Evolutionary conservation across 768 basidiomycete genomes (phyloP), one percentile per base, ranked within the genome.

Genomic region (Suillus subaureus): DNA sequence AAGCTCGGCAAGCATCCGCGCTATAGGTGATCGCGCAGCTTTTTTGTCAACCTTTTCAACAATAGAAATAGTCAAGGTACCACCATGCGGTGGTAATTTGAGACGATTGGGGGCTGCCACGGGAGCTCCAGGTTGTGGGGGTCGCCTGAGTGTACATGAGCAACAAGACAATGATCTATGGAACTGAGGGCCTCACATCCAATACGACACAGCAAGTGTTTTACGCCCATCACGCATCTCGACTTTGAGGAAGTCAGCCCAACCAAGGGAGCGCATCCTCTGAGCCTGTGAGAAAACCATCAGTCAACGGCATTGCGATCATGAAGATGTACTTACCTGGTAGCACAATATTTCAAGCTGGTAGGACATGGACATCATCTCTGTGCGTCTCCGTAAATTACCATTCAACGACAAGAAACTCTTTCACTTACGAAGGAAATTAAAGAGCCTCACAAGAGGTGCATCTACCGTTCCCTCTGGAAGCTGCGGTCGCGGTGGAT

Each of bases 341-440:
- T 89, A 91, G 84, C 88, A 89, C 57, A 98, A 76, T 67, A 95
- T 91, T 76, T 96, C 96, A 18, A 98, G 83, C 71, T 97, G 96
- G 76, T 97, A 97, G 2, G 93, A 90, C 65, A 97, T 77, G 1
- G 94, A 93, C 87, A 96, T 92, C 82, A 93, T 91, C 74, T 96
- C 94, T 96, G 67, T 9, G 5, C 9, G 61, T 12, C 21, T 56
- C 35, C 70, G 28, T 69, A 61, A 26, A 49, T 31, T 39, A 18
- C 6, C 6, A 58, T 16, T 8, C 16, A 26, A 28, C 28, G 18
- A 33, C 21, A 39, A 15, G 42, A 52, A 43, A 61, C 18, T 57
- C 5, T 71, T 5, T 28, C 6, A 76, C 94, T 72, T 75, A 97
- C 96, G 94, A 42, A 98, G 81, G 69, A 97, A 93, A 70, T 96